Conservation (phyloP, 805 yeast species). For the Candida insectalens region DNA sequence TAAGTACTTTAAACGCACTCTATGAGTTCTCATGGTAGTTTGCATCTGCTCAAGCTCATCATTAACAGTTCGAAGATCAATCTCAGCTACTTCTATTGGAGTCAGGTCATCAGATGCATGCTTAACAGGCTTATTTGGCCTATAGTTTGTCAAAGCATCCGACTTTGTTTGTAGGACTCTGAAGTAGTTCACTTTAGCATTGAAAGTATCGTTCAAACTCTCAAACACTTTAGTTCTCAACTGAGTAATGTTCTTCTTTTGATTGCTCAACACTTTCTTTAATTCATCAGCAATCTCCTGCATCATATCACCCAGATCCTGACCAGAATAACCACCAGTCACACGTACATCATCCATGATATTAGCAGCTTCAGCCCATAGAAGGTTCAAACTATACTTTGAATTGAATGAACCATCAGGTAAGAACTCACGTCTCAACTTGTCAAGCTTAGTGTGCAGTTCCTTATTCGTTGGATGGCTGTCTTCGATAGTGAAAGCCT, state of each 20-base stretch:
- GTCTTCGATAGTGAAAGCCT: constrained; percentile 7
- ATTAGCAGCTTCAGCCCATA: constrained; percentile 16
- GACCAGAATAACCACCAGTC: constrained; percentile 1
- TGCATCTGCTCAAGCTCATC: constrained; percentile 8
- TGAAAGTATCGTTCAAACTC: constrained; percentile 56
- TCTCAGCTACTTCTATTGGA: constrained; percentile 15
- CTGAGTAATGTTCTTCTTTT: constrained; percentile 29
- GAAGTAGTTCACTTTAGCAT: constrained; percentile 73
- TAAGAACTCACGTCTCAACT: constrained; percentile 20
- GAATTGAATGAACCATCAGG: constrained; percentile 25
- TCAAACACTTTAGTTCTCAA: constrained; percentile 40
- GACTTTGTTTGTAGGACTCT: constrained; percentile 79
- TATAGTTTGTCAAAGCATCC: constrained; percentile 59
- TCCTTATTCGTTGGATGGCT: constrained; percentile 18
- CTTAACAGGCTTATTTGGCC: constrained; percentile 15
- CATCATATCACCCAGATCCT: not conserved
- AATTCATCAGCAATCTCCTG: constrained; percentile 4
- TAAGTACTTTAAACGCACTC: constrained; percentile 40
- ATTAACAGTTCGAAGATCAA: constrained; percentile 10
- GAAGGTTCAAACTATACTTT: constrained; percentile 17
- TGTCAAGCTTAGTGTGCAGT: constrained; percentile 21
- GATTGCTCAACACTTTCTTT: constrained; percentile 29
- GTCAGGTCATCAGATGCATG: constrained; percentile 3
- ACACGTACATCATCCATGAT: constrained; percentile 11
- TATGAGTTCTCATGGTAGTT: constrained; percentile 18